Base-by-base conservation (phyloP, 1,284 basidiomycete species). In the Leccinum ponderosum region DNA sequence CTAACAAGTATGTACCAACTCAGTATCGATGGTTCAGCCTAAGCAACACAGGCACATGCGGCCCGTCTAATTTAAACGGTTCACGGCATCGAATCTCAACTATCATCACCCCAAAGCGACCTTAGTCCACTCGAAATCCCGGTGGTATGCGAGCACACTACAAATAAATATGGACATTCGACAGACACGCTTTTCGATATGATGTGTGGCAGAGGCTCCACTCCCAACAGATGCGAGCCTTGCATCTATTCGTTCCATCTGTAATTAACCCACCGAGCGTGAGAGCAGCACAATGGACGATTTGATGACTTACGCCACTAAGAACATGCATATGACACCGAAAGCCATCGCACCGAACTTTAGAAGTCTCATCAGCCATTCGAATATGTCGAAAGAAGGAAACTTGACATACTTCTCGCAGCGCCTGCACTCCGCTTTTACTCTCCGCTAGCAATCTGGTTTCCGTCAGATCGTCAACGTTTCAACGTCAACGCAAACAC, bases 261-360 rank as follows among this genome's bases (percentile, higher is more conserved):
- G 74, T 59, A 65, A 64, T 69, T 62, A 65, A 60, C 62, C 60
- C 63, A 61, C 63, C 27, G 57, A 56, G 58, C 65, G 59, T 66
- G 55, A 62, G 56, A 61, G 37, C 59, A 64, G 55, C 66, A 65
- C 57, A 63, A 60, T 60, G 31, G 59, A 55, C 62, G 61, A n/a
- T 60, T n/a, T 61, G 60, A 65, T 56, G 60, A 87, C 93, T 85
- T 81, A 93, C 90, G 90, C 90, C 71, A 93, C 90, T 69, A 90
- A 73, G 73, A 92, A 89, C 93, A 95, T 94, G 80, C 93, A 94
- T 68, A 84, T 74, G 65, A 95, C 92, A 27, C 93, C 94, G 74
- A 95, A 85, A 51, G 85, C 86, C 93, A 95, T 95, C 56, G 93
- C 94, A 58, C 81, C 87, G 75, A 95, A 95, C 93, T 94, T 71